Evolutionary conservation across 352 stramenopile species (phyloP), one percentile per base, ranked within the genome.

Genomic region (Pythium vanterpoolii): DNA sequence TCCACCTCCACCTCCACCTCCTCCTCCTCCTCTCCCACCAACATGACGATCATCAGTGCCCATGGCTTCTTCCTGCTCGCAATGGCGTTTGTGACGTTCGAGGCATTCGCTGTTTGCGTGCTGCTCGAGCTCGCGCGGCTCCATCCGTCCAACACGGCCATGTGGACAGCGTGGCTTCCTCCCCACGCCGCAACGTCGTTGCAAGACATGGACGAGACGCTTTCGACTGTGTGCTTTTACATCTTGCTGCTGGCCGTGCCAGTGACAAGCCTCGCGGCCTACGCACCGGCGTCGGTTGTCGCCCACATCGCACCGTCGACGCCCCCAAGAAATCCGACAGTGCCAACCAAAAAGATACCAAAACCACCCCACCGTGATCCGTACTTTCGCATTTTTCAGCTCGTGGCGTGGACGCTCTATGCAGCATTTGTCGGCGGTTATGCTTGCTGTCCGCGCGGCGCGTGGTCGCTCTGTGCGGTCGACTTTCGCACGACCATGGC

Each of bases 381-480:
- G 52, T 83, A 83, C 60, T 91, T 91, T 39, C 67, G 67, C 46
- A 76, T 87, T 53, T 91, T 87, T 65, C 82, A 91, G 66, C 74
- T 69, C 42, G 66, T 83, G 28, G 79, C 62, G 1, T 89, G 82
- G 79, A 64, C 43, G 13, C 62, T 89, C 9, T 91, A 89, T 59
- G 72, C 53, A 4, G 34, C 76, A n/a, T 86, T 87, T 40, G 46
- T 89, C 13, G 54, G 58, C 16, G 58, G 81, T 23, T 73, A 78
- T 39, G 58, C 78, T n/a, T 59, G 60, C 13, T 87, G 72, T 55
- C 58, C 73, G 40, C 56, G 47, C 46, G 19, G 28, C 42, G 33
- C 53, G n/a, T 56, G 77, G 44, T 66, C 68, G 26, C 73, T 79
- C 26, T 88, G 78, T 42, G 53, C 47, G 45, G 60, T 76, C 31